phyloP scores from a whole-genome alignment of 352 stramenopile species.

The Phytophthora sansomeana region DNA sequence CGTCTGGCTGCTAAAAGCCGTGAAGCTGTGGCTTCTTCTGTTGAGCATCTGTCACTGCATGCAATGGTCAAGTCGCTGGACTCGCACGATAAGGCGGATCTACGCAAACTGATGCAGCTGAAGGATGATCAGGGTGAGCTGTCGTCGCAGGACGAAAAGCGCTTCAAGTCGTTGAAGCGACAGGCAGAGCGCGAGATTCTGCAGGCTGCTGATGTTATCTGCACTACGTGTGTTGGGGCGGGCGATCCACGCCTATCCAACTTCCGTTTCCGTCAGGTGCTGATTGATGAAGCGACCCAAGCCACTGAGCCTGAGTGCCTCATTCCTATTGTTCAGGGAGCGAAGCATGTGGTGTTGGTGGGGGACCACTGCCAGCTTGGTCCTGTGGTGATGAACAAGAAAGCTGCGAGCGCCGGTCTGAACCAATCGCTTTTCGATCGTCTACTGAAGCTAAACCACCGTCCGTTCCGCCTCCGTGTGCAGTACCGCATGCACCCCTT shows the following conservation, averaged over 20 bases:
- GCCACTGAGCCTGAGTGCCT: conserved; percentile 99
- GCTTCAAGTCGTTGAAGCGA: conserved; percentile 94
- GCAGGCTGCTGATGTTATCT: conserved; percentile 99
- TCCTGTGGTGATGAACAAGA: conserved; percentile 99
- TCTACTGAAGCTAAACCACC: conserved; percentile 95
- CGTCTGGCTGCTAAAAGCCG: conserved; percentile 98
- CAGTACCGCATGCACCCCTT: conserved; percentile 99
- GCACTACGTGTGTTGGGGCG: conserved; percentile 98
- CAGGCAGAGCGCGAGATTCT: conserved; percentile 97
- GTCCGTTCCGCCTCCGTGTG: conserved; percentile 97
- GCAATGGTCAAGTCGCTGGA: conserved; percentile 95
- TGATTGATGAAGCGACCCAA: conserved; percentile 99
- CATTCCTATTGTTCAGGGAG: conserved; percentile 98
- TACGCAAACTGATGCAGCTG: conserved; percentile 93
- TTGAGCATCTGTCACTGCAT: conserved; percentile 98
- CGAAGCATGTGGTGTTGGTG: conserved; percentile 99
- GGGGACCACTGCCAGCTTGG: conserved; percentile 98
- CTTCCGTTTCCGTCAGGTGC: conserved; percentile 98
- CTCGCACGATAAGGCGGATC: conserved; percentile 90
- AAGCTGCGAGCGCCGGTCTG: conserved; percentile 96
- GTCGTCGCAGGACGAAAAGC: conserved; percentile 96
- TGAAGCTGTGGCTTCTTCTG: conserved; percentile 94
- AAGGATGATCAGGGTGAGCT: conserved; percentile 96
- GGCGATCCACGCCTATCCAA: conserved; percentile 98
- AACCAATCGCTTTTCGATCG: conserved; percentile 99